Conservation (phyloP, 495 filamentous ascomycete species). For the Jackrogersella multiformis region DNA sequence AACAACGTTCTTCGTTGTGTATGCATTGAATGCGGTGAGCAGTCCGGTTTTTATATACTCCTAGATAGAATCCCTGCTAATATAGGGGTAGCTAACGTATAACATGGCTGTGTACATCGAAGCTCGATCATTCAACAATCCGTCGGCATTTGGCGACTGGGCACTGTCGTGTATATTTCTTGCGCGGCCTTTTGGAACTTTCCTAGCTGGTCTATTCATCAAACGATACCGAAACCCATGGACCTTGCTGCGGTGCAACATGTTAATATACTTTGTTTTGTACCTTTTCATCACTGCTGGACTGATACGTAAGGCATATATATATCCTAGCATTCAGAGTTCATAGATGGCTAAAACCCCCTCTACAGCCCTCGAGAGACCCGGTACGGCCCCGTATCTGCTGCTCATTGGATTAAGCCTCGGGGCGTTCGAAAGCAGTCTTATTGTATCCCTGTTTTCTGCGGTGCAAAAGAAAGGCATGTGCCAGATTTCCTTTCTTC, state of each 20-base stretch:
- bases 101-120: conserved; percentile 11
- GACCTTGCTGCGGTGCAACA: conserved; percentile 1
- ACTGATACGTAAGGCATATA: neutral
- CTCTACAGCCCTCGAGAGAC: neutral
- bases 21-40: neutral
- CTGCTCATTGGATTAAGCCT: neutral
- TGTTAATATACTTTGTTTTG: neutral
- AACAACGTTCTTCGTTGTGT: neutral
- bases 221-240: conserved; percentile 2
- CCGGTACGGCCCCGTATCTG: neutral
- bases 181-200: conserved; percentile 1
- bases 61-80: neutral
- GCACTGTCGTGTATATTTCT: neutral
- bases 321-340: neutral
- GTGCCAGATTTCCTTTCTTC: neutral
- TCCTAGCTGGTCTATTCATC: neutral
- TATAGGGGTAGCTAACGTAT: neutral
- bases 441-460: conserved; percentile 2
- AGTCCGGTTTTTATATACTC: neutral
- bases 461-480: neutral
- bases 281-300: neutral
- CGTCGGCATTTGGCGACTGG: conserved; percentile 1
- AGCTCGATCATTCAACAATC: conserved; percentile 4
- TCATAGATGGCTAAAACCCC: neutral
- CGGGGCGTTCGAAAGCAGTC: neutral